Conservation (phyloP, 2,329 filamentous ascomycete species). For the Arthroderma uncinatum region DNA sequence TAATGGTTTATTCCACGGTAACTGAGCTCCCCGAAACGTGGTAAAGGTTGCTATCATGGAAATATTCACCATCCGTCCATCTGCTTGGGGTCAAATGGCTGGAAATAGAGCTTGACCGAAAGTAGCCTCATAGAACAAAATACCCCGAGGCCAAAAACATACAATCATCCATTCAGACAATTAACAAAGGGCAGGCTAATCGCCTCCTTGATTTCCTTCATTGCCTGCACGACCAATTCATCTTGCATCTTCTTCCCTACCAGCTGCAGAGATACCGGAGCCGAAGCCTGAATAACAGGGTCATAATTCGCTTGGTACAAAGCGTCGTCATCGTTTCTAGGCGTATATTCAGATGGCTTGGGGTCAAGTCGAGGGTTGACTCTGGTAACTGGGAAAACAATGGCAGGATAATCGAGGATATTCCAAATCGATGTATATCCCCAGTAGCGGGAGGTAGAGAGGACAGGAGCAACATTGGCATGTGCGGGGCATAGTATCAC, state of each 20-base stretch:
- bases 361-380: conserved; percentile 35
- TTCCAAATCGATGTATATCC: conserved; percentile 55
- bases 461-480: conserved; percentile 44
- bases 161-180: not conserved
- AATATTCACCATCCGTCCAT: too few species aligned
- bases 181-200: conserved; percentile 2
- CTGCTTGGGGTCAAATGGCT: too few species aligned
- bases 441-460: conserved; percentile 48
- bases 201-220: not conserved
- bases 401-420: conserved; percentile 49
- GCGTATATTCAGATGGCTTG: conserved; percentile 29
- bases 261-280: conserved; percentile 46
- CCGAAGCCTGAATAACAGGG: conserved; percentile 29
- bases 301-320: conserved; percentile 44
- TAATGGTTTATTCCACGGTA: not conserved
- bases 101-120: too few species aligned
- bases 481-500: conserved; percentile 52
- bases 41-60: not conserved
- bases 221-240: conserved; percentile 36
- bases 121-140: not conserved
- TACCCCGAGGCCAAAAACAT: not conserved
- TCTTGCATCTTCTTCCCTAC: conserved; percentile 44
- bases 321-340: conserved; percentile 42
- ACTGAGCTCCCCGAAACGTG: not conserved
- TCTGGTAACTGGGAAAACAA: conserved; percentile 45